Percentiles rank a stretch among this genome's conserved stretches.
These are phyloP conservation scores for Chenopodium album DNA, from an alignment of 148 eudicot genomes.

Conservation along the genomic window DNA sequence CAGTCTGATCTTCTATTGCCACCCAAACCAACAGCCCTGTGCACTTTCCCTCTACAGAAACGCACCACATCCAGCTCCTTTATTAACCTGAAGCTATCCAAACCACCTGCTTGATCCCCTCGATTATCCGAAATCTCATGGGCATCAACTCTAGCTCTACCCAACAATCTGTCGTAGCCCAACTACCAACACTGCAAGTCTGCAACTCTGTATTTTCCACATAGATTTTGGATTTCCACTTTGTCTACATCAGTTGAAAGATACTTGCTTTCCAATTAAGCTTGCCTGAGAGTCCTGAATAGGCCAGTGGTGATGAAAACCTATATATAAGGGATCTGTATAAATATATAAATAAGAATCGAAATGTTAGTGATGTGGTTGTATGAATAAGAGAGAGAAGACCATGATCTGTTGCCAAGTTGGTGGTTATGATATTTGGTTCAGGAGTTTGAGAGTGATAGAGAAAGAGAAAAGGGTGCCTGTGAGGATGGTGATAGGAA, in stretches of 20 bases:
- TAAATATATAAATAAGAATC: background rate
- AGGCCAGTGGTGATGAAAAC: background rate
- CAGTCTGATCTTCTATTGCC: background rate
- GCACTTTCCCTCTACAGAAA: background rate
- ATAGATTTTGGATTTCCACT: background rate
- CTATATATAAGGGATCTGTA: background rate
- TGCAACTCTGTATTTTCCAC: too few species aligned
- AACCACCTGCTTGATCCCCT: background rate
- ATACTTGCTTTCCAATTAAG: background rate
- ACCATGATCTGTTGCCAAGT: background rate
- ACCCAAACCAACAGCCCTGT: background rate
- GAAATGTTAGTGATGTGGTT: background rate
- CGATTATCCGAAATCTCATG: background rate
- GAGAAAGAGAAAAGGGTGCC: background rate
- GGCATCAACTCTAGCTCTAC: background rate
- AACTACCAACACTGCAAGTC: too few species aligned
- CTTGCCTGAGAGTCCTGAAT: background rate
- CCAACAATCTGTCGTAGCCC: background rate
- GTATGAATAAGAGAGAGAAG: background rate
- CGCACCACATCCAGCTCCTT: background rate
- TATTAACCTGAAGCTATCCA: background rate
- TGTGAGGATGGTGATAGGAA: background rate
- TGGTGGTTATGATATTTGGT: background rate
- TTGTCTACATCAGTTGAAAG: background rate
- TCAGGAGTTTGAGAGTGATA: background rate